phyloP scores from a whole-genome alignment of 768 basidiomycete species.

The Lyophyllum atratum region DNA sequence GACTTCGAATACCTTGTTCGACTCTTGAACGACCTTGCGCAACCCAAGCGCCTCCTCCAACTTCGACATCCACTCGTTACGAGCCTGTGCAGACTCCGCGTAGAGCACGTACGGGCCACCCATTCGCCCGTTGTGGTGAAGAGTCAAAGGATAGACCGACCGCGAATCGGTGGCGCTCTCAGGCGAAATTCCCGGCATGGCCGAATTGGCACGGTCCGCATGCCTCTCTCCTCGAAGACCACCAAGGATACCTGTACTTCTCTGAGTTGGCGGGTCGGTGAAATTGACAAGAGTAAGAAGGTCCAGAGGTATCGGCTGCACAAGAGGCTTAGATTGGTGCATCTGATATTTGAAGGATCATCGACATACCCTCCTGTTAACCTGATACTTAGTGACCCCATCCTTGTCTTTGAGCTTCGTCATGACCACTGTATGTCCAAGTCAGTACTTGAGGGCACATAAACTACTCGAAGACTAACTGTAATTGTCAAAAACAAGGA shows the following conservation, averaged over 20 bases:
- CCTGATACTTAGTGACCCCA: conserved; percentile 71
- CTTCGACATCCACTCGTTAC: conserved; percentile 88
- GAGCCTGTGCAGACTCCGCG: conserved; percentile 75
- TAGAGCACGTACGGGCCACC: conserved; percentile 88
- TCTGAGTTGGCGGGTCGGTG: conserved; percentile 75
- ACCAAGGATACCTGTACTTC: conserved; percentile 72
- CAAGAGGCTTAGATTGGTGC: conserved; percentile 6
- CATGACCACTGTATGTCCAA: conserved; percentile 69
- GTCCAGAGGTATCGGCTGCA: conserved; percentile 90
- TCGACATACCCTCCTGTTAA: conserved; percentile 73
- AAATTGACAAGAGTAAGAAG: conserved; percentile 85
- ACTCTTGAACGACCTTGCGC: conserved; percentile 86
- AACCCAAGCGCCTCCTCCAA: conserved; percentile 86
- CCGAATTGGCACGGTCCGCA: conserved; percentile 24
- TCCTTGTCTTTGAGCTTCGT: conserved; percentile 85
- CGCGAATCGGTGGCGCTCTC: conserved; percentile 63
- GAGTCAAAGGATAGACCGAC: conserved; percentile 82
- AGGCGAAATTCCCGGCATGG: conserved; percentile 27
- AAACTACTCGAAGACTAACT: conserved; percentile 45
- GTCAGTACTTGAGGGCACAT: conserved; percentile 12
- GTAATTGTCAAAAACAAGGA: conserved; percentile 95
- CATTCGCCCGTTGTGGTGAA: conserved; percentile 86
- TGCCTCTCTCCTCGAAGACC: conserved; percentile 49
- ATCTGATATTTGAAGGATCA: not conserved
- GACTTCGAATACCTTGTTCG: conserved; percentile 93